Conservation (phyloP, 805 yeast genomes). For the Candida bentonensis region DNA sequence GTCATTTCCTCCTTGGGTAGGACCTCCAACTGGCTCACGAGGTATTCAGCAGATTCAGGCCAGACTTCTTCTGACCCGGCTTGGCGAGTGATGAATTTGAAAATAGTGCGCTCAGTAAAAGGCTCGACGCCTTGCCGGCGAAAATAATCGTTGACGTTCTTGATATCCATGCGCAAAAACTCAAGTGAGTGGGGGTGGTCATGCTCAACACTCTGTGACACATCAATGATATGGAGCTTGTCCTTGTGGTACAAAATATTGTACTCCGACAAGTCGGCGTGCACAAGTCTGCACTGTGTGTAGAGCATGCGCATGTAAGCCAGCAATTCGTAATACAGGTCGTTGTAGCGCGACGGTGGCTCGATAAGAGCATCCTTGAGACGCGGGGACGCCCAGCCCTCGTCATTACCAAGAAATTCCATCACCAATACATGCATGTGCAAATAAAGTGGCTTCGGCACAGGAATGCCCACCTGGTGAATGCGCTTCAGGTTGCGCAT, state of each 20-base stretch:
- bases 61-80: constrained; percentile 24
- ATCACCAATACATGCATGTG: constrained; percentile 84
- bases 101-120: constrained; percentile 69
- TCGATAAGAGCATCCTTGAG: constrained; percentile 69
- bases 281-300: constrained; percentile 79
- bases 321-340: constrained; percentile 63
- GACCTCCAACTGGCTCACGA: constrained; percentile 12
- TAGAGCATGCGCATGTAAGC: constrained; percentile 78
- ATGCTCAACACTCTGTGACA: constrained; percentile 94
- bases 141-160: constrained; percentile 85
- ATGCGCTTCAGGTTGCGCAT: constrained; percentile 83
- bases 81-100: constrained; percentile 46
- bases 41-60: constrained; percentile 20
- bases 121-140: constrained; percentile 58
- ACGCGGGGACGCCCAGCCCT: constrained; percentile 85
- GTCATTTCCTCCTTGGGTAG: constrained; percentile 17
- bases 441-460: constrained; percentile 83
- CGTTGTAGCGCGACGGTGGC: constrained; percentile 43
- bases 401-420: constrained; percentile 70
- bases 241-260: constrained; percentile 71
- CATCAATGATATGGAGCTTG: constrained; percentile 79
- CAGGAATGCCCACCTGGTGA: constrained; percentile 66
- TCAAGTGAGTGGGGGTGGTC: constrained; percentile 96
- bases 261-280: constrained; percentile 94
- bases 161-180: constrained; percentile 93